Percentiles rank a stretch among this genome's conserved stretches.
These are phyloP conservation scores for Wickerhamomyces pijperi DNA, from an alignment of 805 yeast genomes.

Conservation along the genomic window DNA sequence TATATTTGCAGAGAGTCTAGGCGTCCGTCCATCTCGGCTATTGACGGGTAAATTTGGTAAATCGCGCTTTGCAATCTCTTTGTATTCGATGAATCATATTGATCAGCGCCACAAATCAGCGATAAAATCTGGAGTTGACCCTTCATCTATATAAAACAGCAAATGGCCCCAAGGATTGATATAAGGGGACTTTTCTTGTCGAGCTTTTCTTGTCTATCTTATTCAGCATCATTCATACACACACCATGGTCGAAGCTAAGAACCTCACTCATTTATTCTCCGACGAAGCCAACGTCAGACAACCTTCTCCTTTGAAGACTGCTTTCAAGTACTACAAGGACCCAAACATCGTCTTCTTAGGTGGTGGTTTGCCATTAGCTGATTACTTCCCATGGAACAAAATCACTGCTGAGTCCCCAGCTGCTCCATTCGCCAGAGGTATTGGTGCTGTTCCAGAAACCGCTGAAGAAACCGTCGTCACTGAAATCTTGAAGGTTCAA, in stretches of 20 bases:
- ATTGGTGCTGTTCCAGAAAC: conserved; percentile 48
- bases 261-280: conserved; percentile 71
- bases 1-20: too few relatives aligned
- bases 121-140: too few relatives aligned
- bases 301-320: conserved; percentile 69
- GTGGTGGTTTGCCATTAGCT: conserved; percentile 91
- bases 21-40: too few relatives aligned
- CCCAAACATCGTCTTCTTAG: conserved; percentile 77
- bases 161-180: too few relatives aligned
- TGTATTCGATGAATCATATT: too few relatives aligned
- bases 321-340: conserved; percentile 68
- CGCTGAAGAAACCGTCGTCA: conserved; percentile 23
- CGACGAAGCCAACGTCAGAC: conserved; percentile 66
- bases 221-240: too few relatives aligned
- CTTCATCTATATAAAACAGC: too few relatives aligned
- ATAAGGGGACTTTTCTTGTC: too few relatives aligned
- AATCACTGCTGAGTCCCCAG: conserved; percentile 58
- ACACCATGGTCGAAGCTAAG: conserved; percentile 39
- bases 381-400: conserved; percentile 89
- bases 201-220: too few relatives aligned
- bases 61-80: too few relatives aligned
- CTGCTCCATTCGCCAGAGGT: conserved; percentile 72
- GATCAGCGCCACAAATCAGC: too few relatives aligned
- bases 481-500: conserved; percentile 30
- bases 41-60: too few relatives aligned